Evolutionary conservation across 1,284 basidiomycete species (phyloP), one percentile per base, ranked within the genome.

Genomic region (Cryptococcus sp.): DNA sequence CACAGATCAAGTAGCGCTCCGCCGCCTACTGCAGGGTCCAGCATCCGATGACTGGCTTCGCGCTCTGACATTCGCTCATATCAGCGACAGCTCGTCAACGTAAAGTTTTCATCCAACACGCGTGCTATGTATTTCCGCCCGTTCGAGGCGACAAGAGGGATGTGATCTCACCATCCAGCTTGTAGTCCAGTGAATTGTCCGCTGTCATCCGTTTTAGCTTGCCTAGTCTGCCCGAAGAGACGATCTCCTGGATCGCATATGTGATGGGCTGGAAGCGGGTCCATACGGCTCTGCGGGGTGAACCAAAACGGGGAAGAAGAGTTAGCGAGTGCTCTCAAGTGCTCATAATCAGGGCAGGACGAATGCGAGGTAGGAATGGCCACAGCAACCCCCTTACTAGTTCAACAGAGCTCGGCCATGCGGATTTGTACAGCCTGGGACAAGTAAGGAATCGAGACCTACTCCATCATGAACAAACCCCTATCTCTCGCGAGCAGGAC

Each of bases 401-500:
- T 8, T 13, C 20, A 22, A 23, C 13, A 22, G n/a, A 51, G 23
- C 17, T 5, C 19, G 42, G n/a, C 11, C 16, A 23, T 22, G 13
- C 22, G 40, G 42, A 16, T 19, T 25, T 25, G 25, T 3, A 25
- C 25, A 25, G 25, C 25, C 25, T 25, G 25, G 25, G 25, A 25
- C 25, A 6, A 6, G 6, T 3, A 6, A 25, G 15, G 23, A 25
- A 8, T 31, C 15, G 7, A 38, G 41, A 54, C 57, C 54, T 20
- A 59, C 74, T 91, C 90, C 89, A 91, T 91, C 67, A 91, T 84
- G 80, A 91, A 91, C 2, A 89, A 82, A 11, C 84, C 82, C 59
- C 86, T 80, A 71, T 87, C 83, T 71, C 86, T 86, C 0, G 91
- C 90, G 23, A 89, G 83, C 16, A 78, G 76, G 15, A 89, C 74